A percentile compares a stretch with the other conserved stretches of the same genome.
Evolutionary conservation across 495 filamentous ascomycete genomes (phyloP).

Genomic region (Lindgomyces ingoldianus): DNA sequence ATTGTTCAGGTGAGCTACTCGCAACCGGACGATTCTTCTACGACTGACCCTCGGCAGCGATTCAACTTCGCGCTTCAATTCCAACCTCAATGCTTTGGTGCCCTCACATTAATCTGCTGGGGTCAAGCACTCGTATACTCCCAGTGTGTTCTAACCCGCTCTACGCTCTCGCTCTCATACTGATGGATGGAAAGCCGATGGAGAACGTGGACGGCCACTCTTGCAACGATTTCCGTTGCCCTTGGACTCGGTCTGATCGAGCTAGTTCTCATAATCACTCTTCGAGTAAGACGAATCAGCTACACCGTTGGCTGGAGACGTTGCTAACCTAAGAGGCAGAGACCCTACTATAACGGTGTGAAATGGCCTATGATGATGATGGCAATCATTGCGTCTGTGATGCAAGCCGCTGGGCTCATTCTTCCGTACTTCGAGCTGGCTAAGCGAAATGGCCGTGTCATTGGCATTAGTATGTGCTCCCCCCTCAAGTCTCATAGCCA

Average conservation of each 20-base stretch:
- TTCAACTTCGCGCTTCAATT: constrained; percentile 76
- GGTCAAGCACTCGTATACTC: constrained; percentile 65
- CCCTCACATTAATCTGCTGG: constrained; percentile 66
- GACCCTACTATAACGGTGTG: constrained; percentile 53
- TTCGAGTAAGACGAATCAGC: constrained; percentile 52
- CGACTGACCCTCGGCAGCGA: constrained; percentile 47
- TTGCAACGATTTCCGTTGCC: constrained; percentile 48
- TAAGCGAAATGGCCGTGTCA: constrained; percentile 68
- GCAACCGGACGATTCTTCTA: constrained; percentile 5
- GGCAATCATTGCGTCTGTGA: constrained; percentile 60
- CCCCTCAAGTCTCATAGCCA: not conserved
- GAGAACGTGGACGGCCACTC: constrained; percentile 52
- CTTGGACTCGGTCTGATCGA: constrained; percentile 60
- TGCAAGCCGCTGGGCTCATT: constrained; percentile 62
- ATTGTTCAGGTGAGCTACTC: constrained; percentile 50
- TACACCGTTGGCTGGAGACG: constrained; percentile 39
- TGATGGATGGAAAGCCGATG: constrained; percentile 49
- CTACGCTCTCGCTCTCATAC: not conserved
- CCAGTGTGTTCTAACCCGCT: constrained; percentile 48
- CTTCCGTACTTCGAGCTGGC: constrained; percentile 73
- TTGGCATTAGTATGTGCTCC: constrained; percentile 55
- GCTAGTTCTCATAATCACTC: constrained; percentile 61
- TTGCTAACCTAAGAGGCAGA: constrained; percentile 60
- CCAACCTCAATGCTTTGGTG: constrained; percentile 70
- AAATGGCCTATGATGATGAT: constrained; percentile 62